Evolutionary conservation across 2,329 filamentous ascomycete species (phyloP), one percentile per base, ranked within the genome.

Genomic region (Ceratocystis diversiconidia): DNA sequence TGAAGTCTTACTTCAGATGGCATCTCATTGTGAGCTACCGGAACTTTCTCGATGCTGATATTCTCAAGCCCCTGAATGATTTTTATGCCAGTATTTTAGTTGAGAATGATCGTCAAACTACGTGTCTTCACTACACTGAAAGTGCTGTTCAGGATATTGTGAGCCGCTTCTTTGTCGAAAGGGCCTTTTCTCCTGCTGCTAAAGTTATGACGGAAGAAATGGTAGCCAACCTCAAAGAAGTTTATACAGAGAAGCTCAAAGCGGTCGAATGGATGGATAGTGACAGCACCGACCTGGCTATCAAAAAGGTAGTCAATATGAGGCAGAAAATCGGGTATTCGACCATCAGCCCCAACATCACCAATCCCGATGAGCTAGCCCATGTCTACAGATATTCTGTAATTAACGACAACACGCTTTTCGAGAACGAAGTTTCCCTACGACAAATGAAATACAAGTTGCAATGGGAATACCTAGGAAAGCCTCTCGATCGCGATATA

Each of bases 81-180:
- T 87, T 89, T 3, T 69, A 74, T 75, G 44, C 87, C 87, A 69
- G 77, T 81, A 59, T 76, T 88, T 4, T 76, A 78, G 82, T 84
- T 1, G 79, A 78, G 22, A 75, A 83, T 15, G 86, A 89, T 70
- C 79, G 85, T 61, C 88, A 85, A 85, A 79, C 85, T 70, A 84
- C 78, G 5, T 89, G 86, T 69, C 79, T 88, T 32, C 72, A 72
- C 6, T 77, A 80, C 43, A 78, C 86, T 4, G 84, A 87, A 68
- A 72, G 74, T 25, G 80, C 81, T 4, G 72, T 89, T 25, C 81
- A 81, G 1, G 89, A 86, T 85, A 85, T 87, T 61, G 75, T 88
- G 17, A 86, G 85, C 71, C 82, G 85, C 25, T 89, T 89, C 75
- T 90, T 85, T 69, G 79, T 89, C 1, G 81, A 89, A 68, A 82